Base-by-base conservation (phyloP, 2,329 filamentous ascomycete genomes). In the Zasmidium cellare region DNA sequence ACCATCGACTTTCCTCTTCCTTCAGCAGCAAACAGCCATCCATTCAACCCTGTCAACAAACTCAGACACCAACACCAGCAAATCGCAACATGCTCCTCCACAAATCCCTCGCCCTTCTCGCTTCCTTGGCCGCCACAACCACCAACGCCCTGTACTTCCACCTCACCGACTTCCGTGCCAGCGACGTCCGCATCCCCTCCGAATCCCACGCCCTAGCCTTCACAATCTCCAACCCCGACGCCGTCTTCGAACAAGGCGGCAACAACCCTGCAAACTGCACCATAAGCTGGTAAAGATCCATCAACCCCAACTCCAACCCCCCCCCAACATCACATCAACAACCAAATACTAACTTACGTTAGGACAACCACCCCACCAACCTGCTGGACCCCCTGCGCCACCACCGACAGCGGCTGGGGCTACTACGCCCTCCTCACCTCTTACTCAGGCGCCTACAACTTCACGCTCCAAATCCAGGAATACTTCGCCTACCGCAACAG, bases 161-260 rank as follows among this genome's bases (percentile, higher is more conserved):
- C 46, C 35, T 65, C 52, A 16, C 20, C 28, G 46, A 52, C 45
- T 56, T 67, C 50, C 24, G n/a, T 23, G 54, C 50, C 45, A 53
- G 35, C 53, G 61, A 64, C 50, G 45, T 56, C 53, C 53, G 46
- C 49, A 48, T 58, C 16, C 55, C 57, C 24, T 50, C 57, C 7
- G 49, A 56, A 18, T 46, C 28, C 38, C 60, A 66, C 60, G 25
- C 18, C 55, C 38, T 67, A 31, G 56, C 31, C 51, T 67, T 65
- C 61, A 61, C 57, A 23, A 56, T 67, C 55, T 59, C 56, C 56
- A 63, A 64, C 55, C 63, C 65, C 7, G 48, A 58, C 23, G 61
- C 61, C 18, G 61, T 62, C 12, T 57, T 44, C 56, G 65, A 65
- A 53, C 63, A 65, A 58, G 65, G 63, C 44, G 58, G 62, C 19